phyloP scores from a whole-genome alignment of 345 rosid species.

The Ricinus communis region DNA sequence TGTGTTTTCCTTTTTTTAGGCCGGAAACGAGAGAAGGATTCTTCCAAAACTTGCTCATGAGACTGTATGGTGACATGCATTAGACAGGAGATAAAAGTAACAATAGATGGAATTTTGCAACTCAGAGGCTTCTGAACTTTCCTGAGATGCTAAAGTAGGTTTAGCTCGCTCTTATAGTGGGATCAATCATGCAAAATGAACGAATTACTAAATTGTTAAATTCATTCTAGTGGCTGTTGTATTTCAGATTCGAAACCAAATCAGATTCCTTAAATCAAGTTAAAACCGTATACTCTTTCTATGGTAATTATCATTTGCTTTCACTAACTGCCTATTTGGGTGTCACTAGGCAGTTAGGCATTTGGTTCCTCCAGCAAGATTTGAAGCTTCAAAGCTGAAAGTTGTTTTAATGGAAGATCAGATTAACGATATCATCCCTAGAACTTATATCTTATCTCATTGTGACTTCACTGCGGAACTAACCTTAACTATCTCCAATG shows the following conservation, averaged over 20 bases:
- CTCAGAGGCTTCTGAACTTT: no score
- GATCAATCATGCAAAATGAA: not conserved
- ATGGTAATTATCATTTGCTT: not conserved
- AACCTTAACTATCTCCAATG: constrained; percentile 72
- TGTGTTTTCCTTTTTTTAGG: no score
- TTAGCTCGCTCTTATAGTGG: not conserved
- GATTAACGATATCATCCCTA: constrained; percentile 49
- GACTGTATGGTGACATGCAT: no score
- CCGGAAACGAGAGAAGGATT: no score
- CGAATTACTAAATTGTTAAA: no score
- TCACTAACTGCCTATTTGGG: constrained; percentile 9
- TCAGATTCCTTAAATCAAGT: not conserved
- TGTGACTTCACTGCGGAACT: constrained; percentile 91
- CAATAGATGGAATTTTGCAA: no score
- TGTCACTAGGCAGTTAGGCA: constrained; percentile 64
- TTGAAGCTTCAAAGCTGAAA: constrained; percentile 79
- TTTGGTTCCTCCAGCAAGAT: constrained; percentile 77
- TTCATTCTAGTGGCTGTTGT: not conserved
- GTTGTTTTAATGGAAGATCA: constrained; percentile 51
- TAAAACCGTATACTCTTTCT: not conserved
- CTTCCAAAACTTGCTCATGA: no score
- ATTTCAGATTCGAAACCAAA: not conserved
- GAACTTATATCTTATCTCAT: constrained; percentile 83
- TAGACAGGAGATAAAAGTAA: no score
- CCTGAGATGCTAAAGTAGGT: no score